Evolutionary conservation across 2,329 filamentous ascomycete genomes (phyloP), one percentile per base, ranked within the genome.

Genomic region (Ophiocordyceps camponoti-floridani): DNA sequence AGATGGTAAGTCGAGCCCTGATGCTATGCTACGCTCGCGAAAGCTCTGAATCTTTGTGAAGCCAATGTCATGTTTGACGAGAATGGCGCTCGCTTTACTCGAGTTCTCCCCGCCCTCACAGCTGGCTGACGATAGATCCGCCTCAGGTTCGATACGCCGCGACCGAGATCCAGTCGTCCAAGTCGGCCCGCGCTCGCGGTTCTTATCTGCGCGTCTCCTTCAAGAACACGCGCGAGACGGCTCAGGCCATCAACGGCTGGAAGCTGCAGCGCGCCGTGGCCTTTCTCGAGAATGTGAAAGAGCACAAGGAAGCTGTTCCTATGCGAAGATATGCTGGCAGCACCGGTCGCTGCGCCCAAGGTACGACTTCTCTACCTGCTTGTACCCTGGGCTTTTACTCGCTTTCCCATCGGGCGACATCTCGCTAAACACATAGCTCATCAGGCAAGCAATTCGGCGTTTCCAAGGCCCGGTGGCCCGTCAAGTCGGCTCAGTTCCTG

Each of bases 161-260:
- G 66, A 84, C 81, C 64, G 77, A 87, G 67, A 89, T 93, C 67
- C 75, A 82, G 62, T 72, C 80, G 69, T 77, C 81, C 60, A 95
- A 94, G 79, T 94, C 85, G 73, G 91, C 91, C 70, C 86, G 89
- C 75, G 84, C 89, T 66, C 88, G 91, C 72, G 91, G 93, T 71
- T 87, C 88, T 68, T 98, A 96, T 79, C 84, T 98, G 62, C 87
- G 91, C 67, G 89, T 96, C 61, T 94, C 85, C 60, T 98, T 95
- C 85, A 98, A 98, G 83, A 98, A 98, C 82, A 98, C 91, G 67
- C 87, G 91, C 65, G 93, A 98, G 78, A 95, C 89, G 57, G 91
- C 93, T 55, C 91, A 96, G 77, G 88, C 88, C 62, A 94, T 98
- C 80, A 96, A 91, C 73, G 89, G 89, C 72, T 94, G 87, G 87